Evolutionary conservation across 2,329 filamentous ascomycete species (phyloP).

Genomic region (Grosmannia clavigera): DNA sequence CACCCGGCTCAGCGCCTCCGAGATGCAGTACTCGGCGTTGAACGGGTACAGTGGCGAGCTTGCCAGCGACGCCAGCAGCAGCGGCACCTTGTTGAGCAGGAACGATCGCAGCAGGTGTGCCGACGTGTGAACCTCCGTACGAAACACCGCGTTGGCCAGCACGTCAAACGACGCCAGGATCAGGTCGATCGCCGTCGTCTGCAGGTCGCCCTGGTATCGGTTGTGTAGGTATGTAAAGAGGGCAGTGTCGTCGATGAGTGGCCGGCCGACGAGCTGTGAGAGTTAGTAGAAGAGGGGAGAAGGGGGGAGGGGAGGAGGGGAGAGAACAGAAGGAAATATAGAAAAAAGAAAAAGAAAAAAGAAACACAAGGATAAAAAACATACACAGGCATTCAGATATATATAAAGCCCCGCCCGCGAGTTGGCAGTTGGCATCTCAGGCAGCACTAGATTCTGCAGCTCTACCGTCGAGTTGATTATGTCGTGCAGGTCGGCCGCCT

Average conservation of each 20-base stretch:
- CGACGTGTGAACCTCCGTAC: conserved; percentile 38
- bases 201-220: conserved; percentile 66
- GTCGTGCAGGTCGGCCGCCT: conserved; percentile 40
- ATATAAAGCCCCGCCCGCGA: conserved; percentile 75
- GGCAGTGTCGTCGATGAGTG: conserved; percentile 67
- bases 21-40: conserved; percentile 57
- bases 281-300: conserved; percentile 9
- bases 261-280: conserved; percentile 57
- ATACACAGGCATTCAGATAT: conserved; percentile 69
- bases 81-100: conserved; percentile 55
- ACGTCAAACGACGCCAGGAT: conserved; percentile 84
- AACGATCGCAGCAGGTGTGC: conserved; percentile 77
- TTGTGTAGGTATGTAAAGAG: conserved; percentile 74
- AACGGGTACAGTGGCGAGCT: conserved; percentile 56
- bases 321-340: conserved; percentile 15
- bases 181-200: conserved; percentile 66
- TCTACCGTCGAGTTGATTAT: conserved; percentile 44
- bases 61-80: conserved; percentile 39
- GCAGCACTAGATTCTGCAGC: conserved; percentile 39
- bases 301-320: conserved; percentile 10
- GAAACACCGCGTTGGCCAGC: conserved; percentile 74
- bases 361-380: conserved; percentile 16
- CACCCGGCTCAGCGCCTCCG: conserved; percentile 64
- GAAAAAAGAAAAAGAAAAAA: neutral
- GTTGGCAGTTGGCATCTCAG: conserved; percentile 58